Evolutionary conservation across 2,329 filamentous ascomycete genomes (phyloP), one percentile per base, ranked within the genome.

Genomic region (Pestalotiopsis sp.): DNA sequence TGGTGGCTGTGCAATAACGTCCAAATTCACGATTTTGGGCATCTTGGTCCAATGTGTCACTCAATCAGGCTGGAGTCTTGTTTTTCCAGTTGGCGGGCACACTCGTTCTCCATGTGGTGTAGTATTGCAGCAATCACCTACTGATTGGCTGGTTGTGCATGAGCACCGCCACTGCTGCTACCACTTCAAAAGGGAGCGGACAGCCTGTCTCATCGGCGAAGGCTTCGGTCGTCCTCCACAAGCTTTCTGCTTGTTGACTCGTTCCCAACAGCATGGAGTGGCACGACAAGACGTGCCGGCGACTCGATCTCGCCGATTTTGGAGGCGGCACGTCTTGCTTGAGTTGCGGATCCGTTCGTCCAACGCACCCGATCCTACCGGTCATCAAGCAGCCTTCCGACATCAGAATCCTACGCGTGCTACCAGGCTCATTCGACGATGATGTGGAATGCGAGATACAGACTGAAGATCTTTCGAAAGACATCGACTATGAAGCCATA

Each of bases 321-420:
- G 61, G 41, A 25, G 64, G 63, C 6, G 39, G 69, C 12, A 36
- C 39, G 59, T 70, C 27, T 9, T 71, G 70, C 49, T 4, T 67
- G 38, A 31, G 66, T 31, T 71, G 70, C 12, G 70, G 70, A n/a
- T 70, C 70, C 12, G 36, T 71, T 25, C 57, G 56, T 23, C 66
- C 66, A 41, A 27, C 52, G n/a, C 45, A 45, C 13, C 62, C 20
- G 12, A 4, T 64, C 7, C 25, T 66, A 7, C 62, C 69, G n/a
- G 59, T 66, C 0, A 67, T 68, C n/a, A 52, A 25, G 23, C 66
- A 68, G 17, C 68, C 25, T 1, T 59, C 66, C 14, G 66, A 70
- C 27, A 67, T 71, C 36, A 38, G 70, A 36, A 56, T 71, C 5
- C 52, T 71, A 13, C 49, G 63, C 17, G 14, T 71, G 5, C n/a